These are phyloP conservation scores for Nakazawaea sp. DNA, from an alignment of 805 yeast species.

Conservation along the genomic window DNA sequence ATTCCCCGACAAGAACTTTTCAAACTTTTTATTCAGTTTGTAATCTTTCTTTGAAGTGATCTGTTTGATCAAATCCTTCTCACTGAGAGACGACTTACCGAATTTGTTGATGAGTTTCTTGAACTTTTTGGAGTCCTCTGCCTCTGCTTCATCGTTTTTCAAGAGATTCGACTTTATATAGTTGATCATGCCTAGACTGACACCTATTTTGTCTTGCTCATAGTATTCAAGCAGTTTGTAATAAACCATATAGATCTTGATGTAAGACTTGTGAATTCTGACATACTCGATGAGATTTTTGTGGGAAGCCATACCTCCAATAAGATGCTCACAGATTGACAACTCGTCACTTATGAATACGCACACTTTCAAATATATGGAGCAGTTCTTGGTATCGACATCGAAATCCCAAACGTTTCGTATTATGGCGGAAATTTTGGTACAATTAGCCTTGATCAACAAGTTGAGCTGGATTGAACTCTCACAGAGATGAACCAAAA, in stretches of 20 bases:
- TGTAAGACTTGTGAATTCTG: background rate
- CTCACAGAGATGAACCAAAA: slow-evolving; percentile 4
- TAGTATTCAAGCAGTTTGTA: slow-evolving; percentile 4
- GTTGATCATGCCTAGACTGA: slow-evolving; percentile 6
- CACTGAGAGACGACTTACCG: background rate
- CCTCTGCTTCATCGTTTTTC: slow-evolving; percentile 4
- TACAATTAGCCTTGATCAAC: slow-evolving; percentile 2
- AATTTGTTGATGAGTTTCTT: background rate
- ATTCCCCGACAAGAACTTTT: background rate
- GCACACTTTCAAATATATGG: slow-evolving; percentile 6
- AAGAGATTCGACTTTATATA: slow-evolving; percentile 3
- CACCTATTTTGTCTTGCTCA: slow-evolving; percentile 3
- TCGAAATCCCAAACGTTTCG: slow-evolving; percentile 9
- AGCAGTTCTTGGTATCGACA: slow-evolving; percentile 4
- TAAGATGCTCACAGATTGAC: slow-evolving; percentile 7
- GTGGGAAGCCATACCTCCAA: background rate
- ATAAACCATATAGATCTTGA: slow-evolving; percentile 6
- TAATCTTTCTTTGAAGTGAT: slow-evolving; percentile 6
- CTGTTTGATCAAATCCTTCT: slow-evolving; percentile 7
- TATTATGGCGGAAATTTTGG: slow-evolving; percentile 1
- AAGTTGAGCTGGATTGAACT: slow-evolving; percentile 5
- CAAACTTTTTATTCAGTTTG: slow-evolving; percentile 5
- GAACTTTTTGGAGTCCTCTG: background rate
- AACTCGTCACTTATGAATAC: slow-evolving; percentile 7
- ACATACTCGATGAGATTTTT: slow-evolving; percentile 1